phyloP scores from a whole-genome alignment of 495 filamentous ascomycete species.

The Symbiotaphrina buchneri region DNA sequence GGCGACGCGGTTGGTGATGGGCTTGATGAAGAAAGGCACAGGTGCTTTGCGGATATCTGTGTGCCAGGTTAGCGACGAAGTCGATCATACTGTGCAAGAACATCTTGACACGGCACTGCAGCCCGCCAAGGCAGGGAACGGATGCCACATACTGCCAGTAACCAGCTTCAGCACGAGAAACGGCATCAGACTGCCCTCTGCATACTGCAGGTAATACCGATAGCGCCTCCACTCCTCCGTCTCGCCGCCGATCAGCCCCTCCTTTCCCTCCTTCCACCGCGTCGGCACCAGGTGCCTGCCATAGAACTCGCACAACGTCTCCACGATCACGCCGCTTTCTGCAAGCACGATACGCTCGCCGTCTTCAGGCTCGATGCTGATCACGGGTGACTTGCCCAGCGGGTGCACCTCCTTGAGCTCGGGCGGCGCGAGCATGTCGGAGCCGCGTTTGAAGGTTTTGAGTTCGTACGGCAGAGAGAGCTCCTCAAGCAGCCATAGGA shows the following conservation, averaged over 20 bases:
- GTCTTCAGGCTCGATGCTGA: constrained; percentile 30
- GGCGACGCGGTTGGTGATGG: constrained; percentile 42
- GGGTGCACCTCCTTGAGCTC: constrained; percentile 61
- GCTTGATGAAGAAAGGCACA: constrained; percentile 70
- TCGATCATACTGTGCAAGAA: constrained; percentile 1
- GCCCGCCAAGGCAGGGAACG: too few relatives aligned
- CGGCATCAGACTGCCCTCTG: constrained; percentile 60
- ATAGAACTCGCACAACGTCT: constrained; percentile 66
- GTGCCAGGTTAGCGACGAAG: neutral
- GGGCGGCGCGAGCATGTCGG: constrained; percentile 37
- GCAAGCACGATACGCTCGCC: constrained; percentile 42
- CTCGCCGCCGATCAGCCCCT: constrained; percentile 38
- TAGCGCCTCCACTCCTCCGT: constrained; percentile 56
- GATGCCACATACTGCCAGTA: constrained; percentile 23
- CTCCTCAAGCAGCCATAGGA: constrained; percentile 79
- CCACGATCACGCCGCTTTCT: constrained; percentile 56
- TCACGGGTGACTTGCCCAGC: constrained; percentile 62
- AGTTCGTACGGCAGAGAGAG: constrained; percentile 58
- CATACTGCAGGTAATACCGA: constrained; percentile 63
- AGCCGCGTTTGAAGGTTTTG: constrained; percentile 43
- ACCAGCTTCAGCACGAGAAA: constrained; percentile 36
- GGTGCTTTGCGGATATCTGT: constrained; percentile 36
- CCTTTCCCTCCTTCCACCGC: constrained; percentile 31
- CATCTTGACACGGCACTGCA: too few relatives aligned
- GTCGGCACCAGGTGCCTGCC: constrained; percentile 35